Base-by-base conservation (phyloP, 768 basidiomycete genomes). In the Boletus vinaceobasis region DNA sequence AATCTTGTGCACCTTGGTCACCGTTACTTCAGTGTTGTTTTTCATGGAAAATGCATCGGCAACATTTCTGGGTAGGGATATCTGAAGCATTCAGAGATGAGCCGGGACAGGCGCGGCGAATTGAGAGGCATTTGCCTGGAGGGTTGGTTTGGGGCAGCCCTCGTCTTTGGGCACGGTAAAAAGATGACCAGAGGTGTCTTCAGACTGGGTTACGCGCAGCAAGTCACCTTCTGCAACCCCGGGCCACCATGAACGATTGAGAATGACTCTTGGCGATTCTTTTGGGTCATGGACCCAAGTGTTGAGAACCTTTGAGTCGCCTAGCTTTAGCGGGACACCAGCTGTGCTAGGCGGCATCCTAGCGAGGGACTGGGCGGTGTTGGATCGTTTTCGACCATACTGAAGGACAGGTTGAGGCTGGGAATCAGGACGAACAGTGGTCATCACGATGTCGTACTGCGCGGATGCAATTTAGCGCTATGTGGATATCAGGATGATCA, bases 211-310 rank as follows among this genome's bases (percentile, higher is more conserved):
- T 43, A 91, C 80, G 50, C 81, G 77, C 39, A 93, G 63, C 65
- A 90, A 72, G 62, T 93, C 90, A 8, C 89, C 91, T 60, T 88
- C 86, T 43, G 76, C 74, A 32, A 90, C 86, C 3, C 91, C 91
- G 7, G 88, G 87, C 86, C 88, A 90, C 67, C 77, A 82, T 11
- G 82, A 74, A 42, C 85, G 86, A 59, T 92, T 91, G 67, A 93
- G 78, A 17, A 84, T 74, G 51, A 90, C 84, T 17, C 71, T 71
- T 8, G 77, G 66, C 0, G 81, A 78, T 49, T 86, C 83, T 63
- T 83, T 86, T 35, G 77, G 62, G 53, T 89, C 86, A 63, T 88
- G 85, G 4, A 91, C 87, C 89, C 90, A 90, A 13, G 79, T 76
- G 36, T 83, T 87, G 44, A 91, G 72, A 2, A 78, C 71, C 60